Evolutionary conservation across 371 early-diverging fungal genomes (phyloP), one percentile per base, ranked within the genome.

Genomic region (Syncephalis plumigaleata): DNA sequence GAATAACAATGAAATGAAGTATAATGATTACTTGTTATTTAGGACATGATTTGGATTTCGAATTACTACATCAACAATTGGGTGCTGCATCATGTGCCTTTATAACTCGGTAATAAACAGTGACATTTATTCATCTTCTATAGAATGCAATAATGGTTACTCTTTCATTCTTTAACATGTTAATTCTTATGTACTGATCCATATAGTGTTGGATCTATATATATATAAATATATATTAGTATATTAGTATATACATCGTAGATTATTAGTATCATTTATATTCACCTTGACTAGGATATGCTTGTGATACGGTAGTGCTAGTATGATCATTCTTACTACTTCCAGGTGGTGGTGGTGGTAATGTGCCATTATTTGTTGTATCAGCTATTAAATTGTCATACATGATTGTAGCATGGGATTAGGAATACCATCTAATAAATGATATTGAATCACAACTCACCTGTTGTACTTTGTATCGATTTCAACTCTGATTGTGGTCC

Each of bases 401-500:
- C n/a, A n/a, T n/a, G n/a, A n/a, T n/a, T n/a, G n/a, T n/a, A n/a
- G n/a, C n/a, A n/a, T n/a, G n/a, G n/a, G n/a, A n/a, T n/a, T n/a
- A n/a, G n/a, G n/a, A n/a, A n/a, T n/a, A n/a, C n/a, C n/a, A n/a
- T n/a, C n/a, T n/a, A n/a, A n/a, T n/a, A n/a, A n/a, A n/a, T n/a
- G n/a, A n/a, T n/a, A n/a, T n/a, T n/a, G n/a, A n/a, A n/a, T n/a
- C n/a, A n/a, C 31, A 31, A 31, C 31, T 31, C 11, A 31, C 31
- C 31, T 31, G 31, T 7, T 31, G 31, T 31, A 31, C 31, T 11
- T 31, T 31, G 31, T 31, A 7, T 4, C 11, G 42, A 53, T 56
- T 59, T 62, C 13, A 46, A 54, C 44, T 70, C 71, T 3, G 69
- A 55, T 39, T 59, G 61, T 11, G 75, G 70, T 11, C 69, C 70